Evolutionary conservation across 2,329 filamentous ascomycete genomes (phyloP).

Genomic region (Monosporascus sp.): DNA sequence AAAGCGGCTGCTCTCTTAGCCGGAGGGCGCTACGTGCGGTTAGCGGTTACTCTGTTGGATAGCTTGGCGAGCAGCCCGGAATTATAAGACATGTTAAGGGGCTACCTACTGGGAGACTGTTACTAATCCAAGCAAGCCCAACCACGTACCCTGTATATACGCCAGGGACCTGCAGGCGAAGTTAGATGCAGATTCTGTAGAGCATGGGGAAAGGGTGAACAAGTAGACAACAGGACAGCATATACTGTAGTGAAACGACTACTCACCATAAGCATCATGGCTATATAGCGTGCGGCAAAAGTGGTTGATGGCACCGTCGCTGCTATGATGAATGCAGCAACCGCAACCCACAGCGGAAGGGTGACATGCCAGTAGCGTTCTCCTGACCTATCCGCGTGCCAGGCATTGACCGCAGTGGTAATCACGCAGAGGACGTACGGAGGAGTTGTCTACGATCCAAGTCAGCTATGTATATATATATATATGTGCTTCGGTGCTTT

Average conservation of each 20-base stretch:
- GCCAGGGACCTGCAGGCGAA: conserved; percentile 38
- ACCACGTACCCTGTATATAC: conserved; percentile 65
- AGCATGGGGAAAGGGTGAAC: neutral
- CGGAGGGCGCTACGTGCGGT: conserved; percentile 47
- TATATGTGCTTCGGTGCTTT: no score
- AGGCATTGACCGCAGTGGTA: conserved; percentile 58
- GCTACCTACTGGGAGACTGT: conserved; percentile 51
- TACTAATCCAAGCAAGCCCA: conserved; percentile 67
- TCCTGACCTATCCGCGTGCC: conserved; percentile 65
- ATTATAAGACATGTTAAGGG: neutral
- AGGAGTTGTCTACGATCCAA: neutral
- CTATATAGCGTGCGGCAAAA: conserved; percentile 58
- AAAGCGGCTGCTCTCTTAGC: conserved; percentile 66
- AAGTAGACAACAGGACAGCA: neutral
- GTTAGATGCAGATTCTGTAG: conserved; percentile 1
- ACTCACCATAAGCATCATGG: conserved; percentile 66
- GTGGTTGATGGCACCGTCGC: conserved; percentile 48
- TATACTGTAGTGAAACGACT: neutral
- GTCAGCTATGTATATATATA: no score
- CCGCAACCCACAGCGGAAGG: conserved; percentile 54
- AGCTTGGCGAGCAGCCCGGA: no score
- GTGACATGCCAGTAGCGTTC: conserved; percentile 67
- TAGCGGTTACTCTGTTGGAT: neutral
- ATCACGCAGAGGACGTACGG: conserved; percentile 55
- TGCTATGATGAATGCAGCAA: conserved; percentile 62